Base-by-base conservation (phyloP, 1,284 basidiomycete genomes). In the Leccinum insolens region DNA sequence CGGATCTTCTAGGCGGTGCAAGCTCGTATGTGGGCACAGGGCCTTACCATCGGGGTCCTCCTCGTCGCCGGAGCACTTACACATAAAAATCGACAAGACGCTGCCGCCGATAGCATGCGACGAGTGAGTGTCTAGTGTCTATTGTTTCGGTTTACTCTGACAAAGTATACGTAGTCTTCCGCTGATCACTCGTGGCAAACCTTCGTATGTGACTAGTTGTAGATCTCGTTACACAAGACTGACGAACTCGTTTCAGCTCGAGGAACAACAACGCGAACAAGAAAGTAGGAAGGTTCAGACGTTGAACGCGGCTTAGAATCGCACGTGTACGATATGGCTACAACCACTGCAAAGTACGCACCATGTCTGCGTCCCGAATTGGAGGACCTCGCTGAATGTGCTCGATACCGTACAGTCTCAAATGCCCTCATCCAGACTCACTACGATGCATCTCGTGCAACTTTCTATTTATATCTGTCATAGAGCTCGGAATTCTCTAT, bases 21-120 rank as follows among this genome's bases (percentile, higher is more conserved):
- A 81, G 94, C 94, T 44, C 93, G 95, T 88, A 94, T 97, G 86
- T 97, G 93, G 93, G 91, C 91, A 7, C 91, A 93, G 71, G 91
- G 90, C 9, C 79, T 94, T 65, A 95, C 94, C 0, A 88, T 95
- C 69, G 93, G 88, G 58, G 83, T 94, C 46, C 81, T 95, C 52
- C 84, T 95, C 66, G 88, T 81, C 2, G 92, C 93, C 14, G 94
- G 92, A 68, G 86, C 88, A 31, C 75, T 94, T 14, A 88, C 88
- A 2, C 86, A 89, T 37, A 77, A 80, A 39, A 78, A 73, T 64
- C 77, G 81, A 22, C 79, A 82, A 60, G 76, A 78, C 0, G 80
- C 80, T 9, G 73, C 77, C 67, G 49, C 70, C 2, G 59, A 5
- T 58, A 39, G 62, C 37, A 69, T 70, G 55, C 76, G 76, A 68